phyloP scores from a whole-genome alignment of 2,329 filamentous ascomycete genomes.

The Penicillium rolfsii region DNA sequence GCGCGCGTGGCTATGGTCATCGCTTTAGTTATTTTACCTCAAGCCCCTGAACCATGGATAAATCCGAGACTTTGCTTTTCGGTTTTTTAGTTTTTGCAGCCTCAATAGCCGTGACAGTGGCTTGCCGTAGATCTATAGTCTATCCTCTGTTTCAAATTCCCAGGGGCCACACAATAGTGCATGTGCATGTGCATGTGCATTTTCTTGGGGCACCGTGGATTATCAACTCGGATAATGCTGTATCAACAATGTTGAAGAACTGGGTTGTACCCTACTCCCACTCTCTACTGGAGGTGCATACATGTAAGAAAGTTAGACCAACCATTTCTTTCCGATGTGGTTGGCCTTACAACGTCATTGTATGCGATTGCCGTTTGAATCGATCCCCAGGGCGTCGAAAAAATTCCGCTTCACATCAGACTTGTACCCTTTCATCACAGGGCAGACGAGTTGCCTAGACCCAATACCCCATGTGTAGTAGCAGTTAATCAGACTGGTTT shows the following conservation, averaged over 20 bases:
- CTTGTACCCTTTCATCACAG: background rate
- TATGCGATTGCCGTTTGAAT: background rate
- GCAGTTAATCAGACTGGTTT: background rate
- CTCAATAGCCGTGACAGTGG: background rate
- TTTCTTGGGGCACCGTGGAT: background rate
- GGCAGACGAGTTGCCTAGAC: no score
- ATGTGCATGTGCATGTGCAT: conserved; percentile 5
- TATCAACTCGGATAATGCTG: background rate
- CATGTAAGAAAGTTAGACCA: background rate
- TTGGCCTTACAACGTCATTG: background rate
- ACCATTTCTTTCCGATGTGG: background rate
- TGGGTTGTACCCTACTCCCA: background rate
- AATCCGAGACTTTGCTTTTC: background rate
- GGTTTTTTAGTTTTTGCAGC: background rate
- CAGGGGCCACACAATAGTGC: conserved; percentile 4
- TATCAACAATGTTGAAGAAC: background rate
- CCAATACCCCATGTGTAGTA: no score
- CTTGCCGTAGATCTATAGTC: conserved; percentile 2
- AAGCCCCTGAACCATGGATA: no score
- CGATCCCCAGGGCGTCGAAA: background rate
- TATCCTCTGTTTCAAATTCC: background rate
- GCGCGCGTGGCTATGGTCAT: background rate
- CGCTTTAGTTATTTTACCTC: background rate
- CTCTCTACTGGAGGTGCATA: no score
- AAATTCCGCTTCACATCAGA: background rate